Base-by-base conservation (phyloP, 768 basidiomycete species). In the Dentipellis fragilis region DNA sequence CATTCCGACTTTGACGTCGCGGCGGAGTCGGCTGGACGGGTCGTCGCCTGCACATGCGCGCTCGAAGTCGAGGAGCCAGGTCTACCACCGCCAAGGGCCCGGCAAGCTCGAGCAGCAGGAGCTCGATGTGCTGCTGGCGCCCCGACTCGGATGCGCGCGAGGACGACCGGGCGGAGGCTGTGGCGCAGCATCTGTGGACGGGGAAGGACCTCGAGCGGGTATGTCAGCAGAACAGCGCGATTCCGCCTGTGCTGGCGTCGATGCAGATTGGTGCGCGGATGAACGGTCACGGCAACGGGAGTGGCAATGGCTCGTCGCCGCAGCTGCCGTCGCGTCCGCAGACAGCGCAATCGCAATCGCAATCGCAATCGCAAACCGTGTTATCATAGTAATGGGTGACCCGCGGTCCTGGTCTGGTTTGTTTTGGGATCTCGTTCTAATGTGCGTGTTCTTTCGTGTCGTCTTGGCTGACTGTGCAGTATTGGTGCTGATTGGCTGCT, bases 201-300 rank as follows among this genome's bases (percentile, higher is more conserved):
- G 83, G 88, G n/a, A 81, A 83, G 55, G 93, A 95, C 63, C 70
- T 98, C 58, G 84, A 89, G 65, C 69, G 86, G 63, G 80, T 89
- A 35, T 94, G 92, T 66, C 81, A 84, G 61, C 93, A 96, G 68
- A 98, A 96, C 63, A 93, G 92, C 65, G 77, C 88, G 12, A 82
- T 97, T 38, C 80, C 89, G 3, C 72, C 82, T 36, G 80, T 93
- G 54, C 75, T 95, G 48, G 79, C 83, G 51, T 76, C 78, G 59
- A 67, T 89, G 48, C 79, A 81, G 64, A 75, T 78, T 11, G 75
- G 75, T 39, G 70, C 76, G 47, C 78, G 74, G 7, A 29, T n/a
- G 23, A 45, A 45, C 4, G 42, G 36, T 38, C 34, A 36, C 29
- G 46, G 29, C 6, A 6, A 6, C 29, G 29, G n/a, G 29, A 3